Evolutionary conservation across 1,284 basidiomycete genomes (phyloP).

Genomic region (Malassezia dermatis): DNA sequence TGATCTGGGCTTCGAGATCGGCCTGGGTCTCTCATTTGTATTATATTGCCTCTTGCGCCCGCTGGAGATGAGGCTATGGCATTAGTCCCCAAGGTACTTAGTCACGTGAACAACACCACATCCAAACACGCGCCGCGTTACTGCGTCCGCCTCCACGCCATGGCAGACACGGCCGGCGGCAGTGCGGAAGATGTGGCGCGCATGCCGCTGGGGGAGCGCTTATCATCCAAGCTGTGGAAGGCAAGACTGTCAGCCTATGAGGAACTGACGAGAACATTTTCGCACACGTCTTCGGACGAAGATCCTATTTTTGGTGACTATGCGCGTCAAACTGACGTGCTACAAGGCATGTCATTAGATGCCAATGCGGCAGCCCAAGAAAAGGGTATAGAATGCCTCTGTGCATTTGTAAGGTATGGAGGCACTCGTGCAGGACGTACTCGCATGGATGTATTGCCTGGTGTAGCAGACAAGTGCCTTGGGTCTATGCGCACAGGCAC

Average conservation of each 20-base stretch:
- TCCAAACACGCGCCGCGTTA: constrained; percentile 6
- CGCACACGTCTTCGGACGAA: constrained; percentile 65
- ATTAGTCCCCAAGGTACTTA: neutral
- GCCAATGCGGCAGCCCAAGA: constrained; percentile 96
- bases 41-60: constrained; percentile 40
- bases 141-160: constrained; percentile 1
- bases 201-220: constrained; percentile 69
- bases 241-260: constrained; percentile 88
- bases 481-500: constrained; percentile 77
- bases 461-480: constrained; percentile 88
- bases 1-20: constrained; percentile 49
- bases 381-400: constrained; percentile 74
- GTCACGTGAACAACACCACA: constrained; percentile 8
- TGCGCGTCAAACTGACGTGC: constrained; percentile 57
- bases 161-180: constrained; percentile 4
- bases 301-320: constrained; percentile 91
- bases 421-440: constrained; percentile 68
- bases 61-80: constrained; percentile 33
- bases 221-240: constrained; percentile 95
- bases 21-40: constrained; percentile 36
- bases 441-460: constrained; percentile 68
- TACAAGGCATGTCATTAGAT: constrained; percentile 53
- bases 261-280: constrained; percentile 54
- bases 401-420: constrained; percentile 71
- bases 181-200: constrained; percentile 69